Evolutionary conservation across 331 rosid species (phyloP), one percentile per base, ranked within the genome.

Genomic region (Saraca asoca): DNA sequence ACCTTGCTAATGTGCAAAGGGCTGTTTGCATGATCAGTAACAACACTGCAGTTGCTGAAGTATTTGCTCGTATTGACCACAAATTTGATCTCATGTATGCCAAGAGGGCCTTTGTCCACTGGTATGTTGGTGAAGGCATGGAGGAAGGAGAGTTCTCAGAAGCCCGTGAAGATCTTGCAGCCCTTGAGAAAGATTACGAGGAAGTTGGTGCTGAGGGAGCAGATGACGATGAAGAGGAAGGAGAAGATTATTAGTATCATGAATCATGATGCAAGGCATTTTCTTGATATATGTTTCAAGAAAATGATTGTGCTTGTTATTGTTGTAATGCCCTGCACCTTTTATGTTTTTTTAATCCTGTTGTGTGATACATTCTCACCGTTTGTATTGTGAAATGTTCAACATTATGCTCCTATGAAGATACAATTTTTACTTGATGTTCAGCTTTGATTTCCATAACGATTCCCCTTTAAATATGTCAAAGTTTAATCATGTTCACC

Each of bases 61-160:
- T 79, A 38, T 79, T 79, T 61, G 70, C 80, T 29, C 80, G 84
- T 65, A 79, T 79, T 55, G 84, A 79, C 37, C 84, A 79, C 20
- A 79, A 79, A 15, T 79, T 79, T 70, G 84, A 79, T 20, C 80
- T 79, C 7, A 79, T 79, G 84, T 79, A 79, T 71, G 78, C 80
- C 34, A 75, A 75, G 71, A 75, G 84, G 72, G 80, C 84, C 0
- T 79, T 79, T 61, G 84, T 79, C 0, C 84, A 79, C 45, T 79
- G 84, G 84, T 79, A 79, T 5, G 84, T 79, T 11, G 84, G 84
- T 53, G 84, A 79, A 72, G 84, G 84, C 4, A 79, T 79, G 84
- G 84, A 79, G 54, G 84, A 75, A 65, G 84, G 80, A 0, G 84
- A 79, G 56, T 79, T 79, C 80, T 79, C 84, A 5, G 84, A 79